phyloP scores from a whole-genome alignment of 2,329 filamentous ascomycete genomes.

The Cladophialophora bantiana region DNA sequence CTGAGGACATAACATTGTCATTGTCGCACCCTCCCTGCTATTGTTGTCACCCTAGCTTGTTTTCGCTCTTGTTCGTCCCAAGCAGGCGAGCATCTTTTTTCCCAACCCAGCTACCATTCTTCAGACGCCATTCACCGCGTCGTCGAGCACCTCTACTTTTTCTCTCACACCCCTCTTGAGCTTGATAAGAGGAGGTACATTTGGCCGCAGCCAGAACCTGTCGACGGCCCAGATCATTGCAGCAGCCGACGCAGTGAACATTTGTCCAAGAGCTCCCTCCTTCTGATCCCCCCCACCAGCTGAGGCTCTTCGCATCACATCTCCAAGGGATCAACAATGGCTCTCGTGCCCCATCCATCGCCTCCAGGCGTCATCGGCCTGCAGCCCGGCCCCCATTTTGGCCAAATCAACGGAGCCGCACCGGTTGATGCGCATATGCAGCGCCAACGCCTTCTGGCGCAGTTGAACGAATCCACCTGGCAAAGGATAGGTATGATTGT shows the following conservation, averaged over 20 bases:
- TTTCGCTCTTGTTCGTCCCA: not conserved
- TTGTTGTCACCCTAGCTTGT: not conserved
- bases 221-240: not conserved
- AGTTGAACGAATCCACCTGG: constrained; percentile 88
- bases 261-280: not conserved
- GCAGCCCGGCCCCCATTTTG: constrained; percentile 50
- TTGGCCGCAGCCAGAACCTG: not conserved
- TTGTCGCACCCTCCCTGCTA: not conserved
- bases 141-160: not conserved
- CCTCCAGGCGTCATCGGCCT: constrained; percentile 35
- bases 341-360: constrained; percentile 36
- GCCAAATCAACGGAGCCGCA: constrained; percentile 56
- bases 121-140: not conserved
- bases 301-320: not conserved
- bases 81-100: not conserved
- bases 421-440: constrained; percentile 53
- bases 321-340: constrained; percentile 21
- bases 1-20: not conserved
- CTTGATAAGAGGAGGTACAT: not conserved
- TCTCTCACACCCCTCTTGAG: not conserved
- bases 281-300: not conserved
- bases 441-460: constrained; percentile 69
- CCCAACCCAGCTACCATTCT: not conserved
- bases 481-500: constrained; percentile 81
- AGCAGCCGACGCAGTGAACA: not conserved